These are phyloP conservation scores for Leccinum disarticulatum DNA, from an alignment of 768 basidiomycete genomes.

Conservation along the genomic window DNA sequence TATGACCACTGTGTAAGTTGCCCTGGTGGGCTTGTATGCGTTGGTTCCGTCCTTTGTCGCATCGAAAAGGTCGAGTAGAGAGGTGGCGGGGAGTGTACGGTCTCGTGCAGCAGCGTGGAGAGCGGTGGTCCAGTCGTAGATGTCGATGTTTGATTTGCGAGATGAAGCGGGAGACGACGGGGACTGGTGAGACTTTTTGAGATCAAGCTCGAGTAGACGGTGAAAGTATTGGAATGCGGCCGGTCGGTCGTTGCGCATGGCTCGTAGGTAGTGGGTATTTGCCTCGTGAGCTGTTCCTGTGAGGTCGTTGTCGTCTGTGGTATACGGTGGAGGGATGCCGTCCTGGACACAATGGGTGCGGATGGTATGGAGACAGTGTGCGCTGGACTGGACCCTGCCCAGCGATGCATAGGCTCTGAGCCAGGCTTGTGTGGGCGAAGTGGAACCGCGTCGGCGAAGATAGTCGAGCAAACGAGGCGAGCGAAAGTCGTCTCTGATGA, in stretches of 20 bases:
- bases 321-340: slow-evolving; percentile 22
- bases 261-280: slow-evolving; percentile 44
- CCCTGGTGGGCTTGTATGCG: slow-evolving; percentile 41
- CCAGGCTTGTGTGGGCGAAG: not conserved
- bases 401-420: slow-evolving; percentile 22
- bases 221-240: slow-evolving; percentile 50
- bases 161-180: not conserved
- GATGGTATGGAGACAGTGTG: slow-evolving; percentile 42
- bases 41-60: slow-evolving; percentile 27
- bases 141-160: slow-evolving; percentile 35
- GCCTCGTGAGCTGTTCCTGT: slow-evolving; percentile 35
- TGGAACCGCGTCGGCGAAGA: slow-evolving; percentile 31
- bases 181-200: slow-evolving; percentile 12
- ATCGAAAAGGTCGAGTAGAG: slow-evolving; percentile 40
- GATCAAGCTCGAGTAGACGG: slow-evolving; percentile 34
- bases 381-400: slow-evolving; percentile 39
- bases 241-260: slow-evolving; percentile 39
- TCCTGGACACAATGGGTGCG: slow-evolving; percentile 26
- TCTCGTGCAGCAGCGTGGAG: slow-evolving; percentile 48
- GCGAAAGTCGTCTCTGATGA: slow-evolving; percentile 52
- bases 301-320: slow-evolving; percentile 6
- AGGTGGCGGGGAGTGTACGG: slow-evolving; percentile 27
- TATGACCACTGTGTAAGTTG: slow-evolving; percentile 54
- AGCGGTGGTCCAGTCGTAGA: slow-evolving; percentile 48
- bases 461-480: slow-evolving; percentile 49